Percentiles rank a stretch among this genome's conserved stretches.
Conservation (phyloP, 192 early-diverging fungal species). For the Coemansia sp. region DNA sequence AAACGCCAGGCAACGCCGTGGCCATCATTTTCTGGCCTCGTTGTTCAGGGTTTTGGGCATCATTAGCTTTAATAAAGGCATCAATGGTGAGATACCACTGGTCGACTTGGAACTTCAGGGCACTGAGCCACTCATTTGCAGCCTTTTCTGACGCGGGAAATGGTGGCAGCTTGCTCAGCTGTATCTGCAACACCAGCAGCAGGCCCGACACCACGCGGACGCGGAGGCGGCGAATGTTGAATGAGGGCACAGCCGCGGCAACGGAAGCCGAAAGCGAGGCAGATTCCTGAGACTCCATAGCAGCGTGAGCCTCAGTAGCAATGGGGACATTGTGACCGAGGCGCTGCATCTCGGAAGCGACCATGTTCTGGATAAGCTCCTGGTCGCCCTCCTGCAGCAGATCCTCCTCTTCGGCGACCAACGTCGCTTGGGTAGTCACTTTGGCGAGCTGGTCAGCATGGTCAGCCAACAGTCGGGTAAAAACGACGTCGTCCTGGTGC, state of each 20-base stretch:
- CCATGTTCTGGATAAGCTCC: conserved; percentile 2
- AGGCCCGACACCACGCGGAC: too few species aligned
- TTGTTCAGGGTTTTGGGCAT: background rate
- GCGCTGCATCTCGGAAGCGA: conserved; percentile 18
- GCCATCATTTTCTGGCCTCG: background rate
- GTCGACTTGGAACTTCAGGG: too few species aligned
- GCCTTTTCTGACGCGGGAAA: too few species aligned
- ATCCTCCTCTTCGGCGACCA: conserved; percentile 40
- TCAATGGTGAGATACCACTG: background rate
- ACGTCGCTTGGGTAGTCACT: conserved; percentile 33
- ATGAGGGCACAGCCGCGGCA: background rate
- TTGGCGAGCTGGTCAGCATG: background rate
- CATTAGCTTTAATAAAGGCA: background rate
- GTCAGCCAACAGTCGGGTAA: conserved; percentile 9
- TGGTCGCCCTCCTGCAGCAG: conserved; percentile 1
- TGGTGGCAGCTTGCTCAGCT: too few species aligned
- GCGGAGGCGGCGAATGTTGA: too few species aligned
- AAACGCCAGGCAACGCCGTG: background rate
- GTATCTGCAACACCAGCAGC: too few species aligned
- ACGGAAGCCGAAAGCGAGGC: background rate
- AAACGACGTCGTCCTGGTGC: conserved; percentile 22
- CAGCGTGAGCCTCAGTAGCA: too few species aligned
- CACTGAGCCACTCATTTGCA: too few species aligned
- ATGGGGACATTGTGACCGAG: conserved; percentile 10
- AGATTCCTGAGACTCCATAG: background rate